Evolutionary conservation across 2,329 filamentous ascomycete genomes (phyloP).

Genomic region (Penicillium sclerotiorum): DNA sequence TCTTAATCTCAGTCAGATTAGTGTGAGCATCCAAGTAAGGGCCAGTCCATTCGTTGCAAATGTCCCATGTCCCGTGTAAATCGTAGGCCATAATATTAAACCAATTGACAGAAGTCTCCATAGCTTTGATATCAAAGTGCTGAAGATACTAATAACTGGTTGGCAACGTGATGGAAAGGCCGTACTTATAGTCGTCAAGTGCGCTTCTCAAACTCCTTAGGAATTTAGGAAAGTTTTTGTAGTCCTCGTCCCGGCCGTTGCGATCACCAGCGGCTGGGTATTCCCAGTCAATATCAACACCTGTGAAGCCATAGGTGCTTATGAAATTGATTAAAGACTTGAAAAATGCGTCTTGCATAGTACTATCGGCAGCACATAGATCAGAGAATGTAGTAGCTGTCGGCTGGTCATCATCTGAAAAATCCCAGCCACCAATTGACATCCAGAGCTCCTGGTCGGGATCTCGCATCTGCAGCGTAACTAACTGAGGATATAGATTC

Average conservation of each 20-base stretch:
- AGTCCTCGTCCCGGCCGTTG: conserved; percentile 7
- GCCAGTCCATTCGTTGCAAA: conserved; percentile 13
- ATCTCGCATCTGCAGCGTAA: neutral
- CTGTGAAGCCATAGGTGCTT: conserved; percentile 1
- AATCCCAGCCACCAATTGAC: neutral
- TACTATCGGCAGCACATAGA: neutral
- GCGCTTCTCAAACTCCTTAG: conserved; percentile 11
- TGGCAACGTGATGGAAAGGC: conserved; percentile 16
- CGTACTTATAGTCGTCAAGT: conserved; percentile 4
- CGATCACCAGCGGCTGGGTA: conserved; percentile 8
- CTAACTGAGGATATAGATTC: neutral
- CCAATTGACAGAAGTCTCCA: conserved; percentile 24
- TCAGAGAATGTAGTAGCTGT: neutral
- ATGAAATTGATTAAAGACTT: conserved; percentile 2
- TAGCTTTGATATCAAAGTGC: conserved; percentile 25
- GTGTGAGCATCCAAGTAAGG: conserved; percentile 21
- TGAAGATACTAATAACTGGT: conserved; percentile 26
- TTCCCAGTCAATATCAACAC: conserved; percentile 19
- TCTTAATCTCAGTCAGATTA: conserved; percentile 35
- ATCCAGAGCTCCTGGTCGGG: neutral
- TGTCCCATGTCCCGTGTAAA: conserved; percentile 31
- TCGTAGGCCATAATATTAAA: conserved; percentile 35
- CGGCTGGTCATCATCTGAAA: neutral
- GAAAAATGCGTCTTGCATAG: conserved; percentile 3
- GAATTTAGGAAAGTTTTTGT: conserved; percentile 14